These are phyloP conservation scores for Curvularia sp. DNA, from an alignment of 2,329 filamentous ascomycete species.

Conservation along the genomic window DNA sequence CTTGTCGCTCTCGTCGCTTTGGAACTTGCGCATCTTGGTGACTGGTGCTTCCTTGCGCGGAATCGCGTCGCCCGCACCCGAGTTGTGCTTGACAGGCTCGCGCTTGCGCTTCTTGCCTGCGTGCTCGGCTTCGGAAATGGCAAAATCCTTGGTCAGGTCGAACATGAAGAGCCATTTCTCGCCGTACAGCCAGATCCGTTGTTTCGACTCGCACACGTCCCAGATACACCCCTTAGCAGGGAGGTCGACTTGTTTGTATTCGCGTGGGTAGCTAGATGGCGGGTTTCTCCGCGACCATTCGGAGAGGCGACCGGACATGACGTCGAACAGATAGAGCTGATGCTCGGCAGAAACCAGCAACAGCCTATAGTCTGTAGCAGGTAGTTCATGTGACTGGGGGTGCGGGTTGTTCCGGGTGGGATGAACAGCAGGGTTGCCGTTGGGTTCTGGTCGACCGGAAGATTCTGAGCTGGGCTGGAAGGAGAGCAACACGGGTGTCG, in stretches of 20 bases:
- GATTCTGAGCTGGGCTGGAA: conserved; percentile 52
- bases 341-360: conserved; percentile 69
- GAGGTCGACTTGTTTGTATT: conserved; percentile 78
- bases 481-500: conserved; percentile 55
- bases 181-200: conserved; percentile 85
- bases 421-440: conserved; percentile 59
- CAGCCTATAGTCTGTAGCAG: conserved; percentile 62
- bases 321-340: conserved; percentile 79
- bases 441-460: conserved; percentile 41
- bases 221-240: conserved; percentile 84
- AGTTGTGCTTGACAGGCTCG: conserved; percentile 47
- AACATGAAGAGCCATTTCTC: conserved; percentile 91
- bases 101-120: conserved; percentile 43
- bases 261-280: conserved; percentile 73
- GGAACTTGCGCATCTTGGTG: conserved; percentile 59
- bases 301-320: conserved; percentile 76
- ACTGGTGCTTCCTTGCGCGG: conserved; percentile 56
- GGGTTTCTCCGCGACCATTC: conserved; percentile 88
- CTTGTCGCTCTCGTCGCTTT: conserved; percentile 48
- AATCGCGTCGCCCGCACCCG: conserved; percentile 64
- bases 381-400: conserved; percentile 63
- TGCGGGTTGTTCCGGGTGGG: conserved; percentile 60
- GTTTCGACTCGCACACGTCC: conserved; percentile 66
- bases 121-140: conserved; percentile 28
- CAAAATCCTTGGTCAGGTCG: conserved; percentile 76